Evolutionary conservation across 1,139 yeast genomes (phyloP).

Genomic region (Candida anutae): DNA sequence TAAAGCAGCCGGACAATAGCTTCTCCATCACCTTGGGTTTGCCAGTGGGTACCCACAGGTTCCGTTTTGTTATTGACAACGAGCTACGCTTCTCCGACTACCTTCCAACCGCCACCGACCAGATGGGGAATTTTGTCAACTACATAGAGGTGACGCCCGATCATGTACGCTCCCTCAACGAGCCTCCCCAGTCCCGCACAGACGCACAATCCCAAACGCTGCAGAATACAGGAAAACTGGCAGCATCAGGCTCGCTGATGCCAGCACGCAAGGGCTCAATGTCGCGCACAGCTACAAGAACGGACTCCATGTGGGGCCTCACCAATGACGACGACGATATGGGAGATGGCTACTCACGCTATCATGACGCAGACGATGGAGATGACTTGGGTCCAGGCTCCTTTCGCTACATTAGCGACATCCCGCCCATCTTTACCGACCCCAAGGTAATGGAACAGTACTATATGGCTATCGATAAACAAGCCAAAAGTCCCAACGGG

Average conservation of each 20-base stretch:
- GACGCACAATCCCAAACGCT: no score
- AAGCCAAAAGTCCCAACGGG: conserved; percentile 55
- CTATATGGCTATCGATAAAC: conserved; percentile 65
- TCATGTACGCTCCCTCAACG: conserved; percentile 17
- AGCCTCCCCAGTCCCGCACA: not conserved
- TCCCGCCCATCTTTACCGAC: conserved; percentile 87
- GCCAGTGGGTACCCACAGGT: conserved; percentile 42
- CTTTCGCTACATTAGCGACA: conserved; percentile 52
- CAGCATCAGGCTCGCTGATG: conserved; percentile 5
- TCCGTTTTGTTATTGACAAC: conserved; percentile 41
- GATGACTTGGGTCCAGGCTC: conserved; percentile 16
- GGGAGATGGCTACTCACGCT: conserved; percentile 75
- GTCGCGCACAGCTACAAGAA: conserved; percentile 20
- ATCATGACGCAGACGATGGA: conserved; percentile 63
- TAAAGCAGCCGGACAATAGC: conserved; percentile 38
- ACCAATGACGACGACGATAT: conserved; percentile 67
- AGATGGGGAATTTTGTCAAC: conserved; percentile 45
- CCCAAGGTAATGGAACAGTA: conserved; percentile 57
- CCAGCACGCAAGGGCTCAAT: conserved; percentile 9
- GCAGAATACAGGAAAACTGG: conserved; percentile 5
- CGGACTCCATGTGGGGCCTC: conserved; percentile 49
- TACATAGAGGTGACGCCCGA: conserved; percentile 43
- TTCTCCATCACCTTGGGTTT: conserved; percentile 37
- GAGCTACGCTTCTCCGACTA: conserved; percentile 40
- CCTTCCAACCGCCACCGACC: conserved; percentile 44